These are phyloP conservation scores for Trypanosoma caninum DNA, from an alignment of 208 protist species.

Conservation along the genomic window DNA sequence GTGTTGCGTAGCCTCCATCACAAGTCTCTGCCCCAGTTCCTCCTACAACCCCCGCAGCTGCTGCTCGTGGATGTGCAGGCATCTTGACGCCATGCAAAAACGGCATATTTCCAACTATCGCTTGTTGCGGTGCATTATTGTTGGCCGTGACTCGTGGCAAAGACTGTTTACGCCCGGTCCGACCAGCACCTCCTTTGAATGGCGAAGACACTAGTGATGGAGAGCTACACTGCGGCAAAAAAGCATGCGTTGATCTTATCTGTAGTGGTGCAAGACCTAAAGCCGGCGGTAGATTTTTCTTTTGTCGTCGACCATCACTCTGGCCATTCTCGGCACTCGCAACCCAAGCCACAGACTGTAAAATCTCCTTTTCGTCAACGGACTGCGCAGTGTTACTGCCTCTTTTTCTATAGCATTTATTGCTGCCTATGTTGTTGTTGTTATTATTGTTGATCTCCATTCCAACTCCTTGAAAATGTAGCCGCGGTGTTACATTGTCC, in stretches of 20 bases:
- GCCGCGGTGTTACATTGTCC: background rate
- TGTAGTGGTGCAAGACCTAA: slow-evolving; percentile 6
- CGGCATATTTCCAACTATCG: slow-evolving; percentile 7
- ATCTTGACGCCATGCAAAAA: slow-evolving; percentile 11
- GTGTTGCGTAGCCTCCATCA: background rate
- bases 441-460: background rate
- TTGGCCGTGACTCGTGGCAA: background rate
- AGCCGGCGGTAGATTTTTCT: background rate
- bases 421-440: background rate
- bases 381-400: background rate
- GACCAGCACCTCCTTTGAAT: background rate
- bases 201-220: background rate
- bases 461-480: background rate
- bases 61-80: slow-evolving; percentile 6
- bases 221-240: background rate
- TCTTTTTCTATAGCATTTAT: background rate
- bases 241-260: background rate
- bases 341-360: background rate
- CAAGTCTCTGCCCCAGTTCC: background rate
- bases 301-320: background rate
- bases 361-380: background rate
- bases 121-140: background rate
- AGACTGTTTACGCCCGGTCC: background rate
- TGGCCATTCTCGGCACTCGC: background rate
- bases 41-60: background rate